These are phyloP conservation scores for Monilinia vaccinii-corymbosi DNA, from an alignment of 2,329 filamentous ascomycete species.

Conservation along the genomic window DNA sequence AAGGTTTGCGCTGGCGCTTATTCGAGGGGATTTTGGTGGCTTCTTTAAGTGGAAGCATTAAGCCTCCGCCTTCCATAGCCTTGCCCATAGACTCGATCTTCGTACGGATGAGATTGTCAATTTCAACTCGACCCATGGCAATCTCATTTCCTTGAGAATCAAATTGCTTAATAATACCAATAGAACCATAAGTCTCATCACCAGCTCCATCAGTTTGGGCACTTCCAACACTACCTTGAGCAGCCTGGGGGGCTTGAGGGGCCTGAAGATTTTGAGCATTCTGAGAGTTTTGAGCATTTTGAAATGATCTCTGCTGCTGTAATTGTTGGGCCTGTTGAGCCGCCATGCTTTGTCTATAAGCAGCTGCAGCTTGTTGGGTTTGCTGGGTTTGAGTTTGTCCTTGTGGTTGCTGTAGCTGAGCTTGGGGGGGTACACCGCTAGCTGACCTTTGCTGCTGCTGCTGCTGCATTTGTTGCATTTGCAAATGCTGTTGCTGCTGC, in stretches of 20 bases:
- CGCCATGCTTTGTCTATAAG: slow-evolving; percentile 5
- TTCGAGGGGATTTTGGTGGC: slow-evolving; percentile 23
- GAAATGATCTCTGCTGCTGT: not conserved
- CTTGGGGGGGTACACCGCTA: not conserved
- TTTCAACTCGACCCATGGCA: slow-evolving; percentile 50
- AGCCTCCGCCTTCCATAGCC: slow-evolving; percentile 62
- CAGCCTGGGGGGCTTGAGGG: slow-evolving; percentile 21
- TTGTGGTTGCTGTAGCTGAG: not conserved
- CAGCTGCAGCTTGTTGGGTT: not conserved
- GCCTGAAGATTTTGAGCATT: slow-evolving; percentile 26
- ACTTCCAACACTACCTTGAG: slow-evolving; percentile 36
- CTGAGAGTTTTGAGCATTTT: slow-evolving; percentile 24
- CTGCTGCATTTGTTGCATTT: slow-evolving; percentile 13
- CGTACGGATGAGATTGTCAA: slow-evolving; percentile 60
- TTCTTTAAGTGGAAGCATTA: slow-evolving; percentile 59
- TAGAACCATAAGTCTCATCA: slow-evolving; percentile 43
- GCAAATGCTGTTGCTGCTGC: slow-evolving; percentile 16
- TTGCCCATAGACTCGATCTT: slow-evolving; percentile 58
- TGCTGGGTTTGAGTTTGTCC: not conserved
- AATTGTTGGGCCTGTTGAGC: slow-evolving; percentile 7
- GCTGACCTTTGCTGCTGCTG: not conserved
- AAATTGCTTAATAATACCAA: slow-evolving; percentile 48
- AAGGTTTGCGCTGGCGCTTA: slow-evolving; percentile 29
- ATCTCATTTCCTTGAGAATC: slow-evolving; percentile 43
- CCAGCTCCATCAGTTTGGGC: slow-evolving; percentile 70